Evolutionary conservation across 345 rosid genomes (phyloP), one percentile per base, ranked within the genome.

Genomic region (Citrus hindsii): DNA sequence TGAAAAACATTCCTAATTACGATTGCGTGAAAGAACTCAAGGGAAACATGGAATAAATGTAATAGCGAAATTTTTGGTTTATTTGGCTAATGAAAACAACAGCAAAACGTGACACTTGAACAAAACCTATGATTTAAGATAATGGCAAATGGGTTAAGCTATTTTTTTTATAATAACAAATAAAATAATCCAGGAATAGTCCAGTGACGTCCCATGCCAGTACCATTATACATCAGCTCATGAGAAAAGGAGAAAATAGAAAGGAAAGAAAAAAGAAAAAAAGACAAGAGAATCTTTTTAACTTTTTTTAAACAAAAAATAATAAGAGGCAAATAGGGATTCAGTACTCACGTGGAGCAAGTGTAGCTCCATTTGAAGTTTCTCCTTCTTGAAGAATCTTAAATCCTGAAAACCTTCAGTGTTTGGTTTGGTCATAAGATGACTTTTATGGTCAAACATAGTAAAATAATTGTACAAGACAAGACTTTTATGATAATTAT

Each of bases 331-430:
- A 76, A 82, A 71, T 53, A 78, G 69, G 38, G 58, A 19, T 9
- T 56, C 55, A 71, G 74, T 35, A 74, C 86, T 80, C 87, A 93
- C 95, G 72, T 83, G 83, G 69, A 37, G 72, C 59, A 63, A 83
- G 61, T 77, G 60, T 79, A 67, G 84, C 74, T 25, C 77, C 79
- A 79, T 79, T 30, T 77, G 88, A 85, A 84, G 75, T 67, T 76
- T 83, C 79, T 58, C 77, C 90, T 61, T 78, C 88, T 67, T 82
- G 79, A 69, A 93, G 89, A 89, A 89, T 86, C 38, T 81, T 92
- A 84, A 93, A 95, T 55, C 89, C 95, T 37, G 82, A 74, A 81
- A 86, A 90, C 99, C 99, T 95, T 89, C 87, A 92, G 78, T 33
- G 59, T 56, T 67, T 84, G 6, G 60, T 75, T 82, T 42, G 42